Conservation (phyloP, 2,329 filamentous ascomycete species). For the Penicillium oxalicum region DNA sequence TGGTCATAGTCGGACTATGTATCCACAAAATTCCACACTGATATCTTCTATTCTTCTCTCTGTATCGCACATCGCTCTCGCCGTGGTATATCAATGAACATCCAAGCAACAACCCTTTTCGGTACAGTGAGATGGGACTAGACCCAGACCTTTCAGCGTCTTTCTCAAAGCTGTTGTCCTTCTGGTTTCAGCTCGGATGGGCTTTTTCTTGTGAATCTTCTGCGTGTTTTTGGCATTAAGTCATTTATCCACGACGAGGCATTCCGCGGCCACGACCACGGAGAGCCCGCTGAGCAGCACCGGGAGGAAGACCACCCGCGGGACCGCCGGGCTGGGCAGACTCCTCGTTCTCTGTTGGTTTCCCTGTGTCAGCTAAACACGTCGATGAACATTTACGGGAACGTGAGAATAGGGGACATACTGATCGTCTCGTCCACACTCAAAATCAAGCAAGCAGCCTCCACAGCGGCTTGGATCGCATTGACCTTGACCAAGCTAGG, state of each 20-base stretch:
- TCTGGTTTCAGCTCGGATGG: not conserved
- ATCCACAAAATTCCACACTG: slow-evolving; percentile 7
- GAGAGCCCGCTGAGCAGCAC: slow-evolving; percentile 82
- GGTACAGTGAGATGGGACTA: too few relatives aligned
- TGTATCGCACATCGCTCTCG: slow-evolving; percentile 1
- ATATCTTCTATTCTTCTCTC: slow-evolving; percentile 4
- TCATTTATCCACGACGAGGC: slow-evolving; percentile 49
- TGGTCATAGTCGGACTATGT: slow-evolving; percentile 2
- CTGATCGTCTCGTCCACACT: slow-evolving; percentile 97
- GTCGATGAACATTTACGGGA: not conserved
- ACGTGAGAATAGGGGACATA: slow-evolving; percentile 32
- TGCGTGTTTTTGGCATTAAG: slow-evolving; percentile 22
- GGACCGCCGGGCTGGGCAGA: slow-evolving; percentile 78
- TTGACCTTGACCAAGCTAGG: slow-evolving; percentile 94
- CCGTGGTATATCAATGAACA: too few relatives aligned
- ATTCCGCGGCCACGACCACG: slow-evolving; percentile 82
- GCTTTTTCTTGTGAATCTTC: slow-evolving; percentile 11
- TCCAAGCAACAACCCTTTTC: too few relatives aligned
- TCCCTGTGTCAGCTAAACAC: slow-evolving; percentile 12
- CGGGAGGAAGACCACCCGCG: slow-evolving; percentile 64
- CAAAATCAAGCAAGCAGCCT: slow-evolving; percentile 91
- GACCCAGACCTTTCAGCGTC: not conserved
- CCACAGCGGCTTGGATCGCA: slow-evolving; percentile 89
- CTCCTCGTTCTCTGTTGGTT: slow-evolving; percentile 71
- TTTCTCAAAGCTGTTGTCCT: slow-evolving; percentile 2